Conservation (phyloP, 1,284 basidiomycete genomes). For the Apiotrichum laibachii region DNA sequence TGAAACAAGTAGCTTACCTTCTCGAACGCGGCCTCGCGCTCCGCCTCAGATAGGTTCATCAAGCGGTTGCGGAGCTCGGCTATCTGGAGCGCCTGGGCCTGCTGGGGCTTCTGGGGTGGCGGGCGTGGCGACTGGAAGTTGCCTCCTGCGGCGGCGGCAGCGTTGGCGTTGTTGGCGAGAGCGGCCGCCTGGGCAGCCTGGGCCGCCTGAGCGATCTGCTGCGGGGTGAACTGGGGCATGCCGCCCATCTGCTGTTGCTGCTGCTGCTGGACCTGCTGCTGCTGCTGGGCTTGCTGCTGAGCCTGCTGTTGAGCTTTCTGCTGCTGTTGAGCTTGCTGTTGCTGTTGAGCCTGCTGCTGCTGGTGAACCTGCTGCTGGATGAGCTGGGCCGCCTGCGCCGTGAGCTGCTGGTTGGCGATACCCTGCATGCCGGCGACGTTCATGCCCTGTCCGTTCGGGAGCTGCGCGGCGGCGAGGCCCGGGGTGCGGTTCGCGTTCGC, state of each 20-base stretch:
- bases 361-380: constrained; percentile 19
- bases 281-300: constrained; percentile 23
- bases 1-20: constrained; percentile 36
- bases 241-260: neutral
- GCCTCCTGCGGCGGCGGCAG: neutral
- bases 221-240: constrained; percentile 6
- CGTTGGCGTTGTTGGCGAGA: constrained; percentile 11
- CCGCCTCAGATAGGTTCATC: constrained; percentile 32
- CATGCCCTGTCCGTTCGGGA: constrained; percentile 6
- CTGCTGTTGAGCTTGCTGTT: constrained; percentile 20
- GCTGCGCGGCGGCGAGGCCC: constrained; percentile 10
- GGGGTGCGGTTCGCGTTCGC: constrained; percentile 9
- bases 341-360: constrained; percentile 15
- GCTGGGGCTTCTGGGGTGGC: constrained; percentile 15
- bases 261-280: constrained; percentile 13
- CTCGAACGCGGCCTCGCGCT: constrained; percentile 34
- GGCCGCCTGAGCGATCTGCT: neutral
- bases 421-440: constrained; percentile 9
- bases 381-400: constrained; percentile 16
- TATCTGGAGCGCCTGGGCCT: constrained; percentile 19
- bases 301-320: constrained; percentile 21
- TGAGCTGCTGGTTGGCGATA: constrained; percentile 11
- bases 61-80: constrained; percentile 32
- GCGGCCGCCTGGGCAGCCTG: too few relatives aligned
- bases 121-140: constrained; percentile 36